Percentiles rank a stretch among this genome's conserved stretches.
phyloP scores from a whole-genome alignment of 192 early-diverging fungal species.

The Haplosporangium gracile region DNA sequence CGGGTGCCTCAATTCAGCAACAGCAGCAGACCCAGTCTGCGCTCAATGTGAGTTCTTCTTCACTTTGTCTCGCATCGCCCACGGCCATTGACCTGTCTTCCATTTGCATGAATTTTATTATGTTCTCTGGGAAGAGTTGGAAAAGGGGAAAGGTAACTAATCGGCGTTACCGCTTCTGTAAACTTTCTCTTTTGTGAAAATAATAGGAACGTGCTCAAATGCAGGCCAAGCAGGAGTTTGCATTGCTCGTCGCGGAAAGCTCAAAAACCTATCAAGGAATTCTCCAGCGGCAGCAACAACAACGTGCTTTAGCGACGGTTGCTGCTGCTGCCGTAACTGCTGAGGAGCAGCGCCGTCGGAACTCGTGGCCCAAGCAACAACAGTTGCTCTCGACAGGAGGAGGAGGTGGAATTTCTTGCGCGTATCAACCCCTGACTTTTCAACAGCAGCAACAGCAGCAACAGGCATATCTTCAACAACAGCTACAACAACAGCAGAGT shows the following conservation, averaged over 20 bases:
- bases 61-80: background rate
- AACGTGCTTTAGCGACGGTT: background rate
- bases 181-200: background rate
- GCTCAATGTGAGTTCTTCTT: background rate
- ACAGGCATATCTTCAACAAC: background rate
- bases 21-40: background rate
- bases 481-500: background rate
- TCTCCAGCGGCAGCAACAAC: slow-evolving; percentile 5
- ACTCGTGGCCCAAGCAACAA: slow-evolving; percentile 28
- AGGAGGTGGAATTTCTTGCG: background rate
- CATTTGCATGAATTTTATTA: background rate
- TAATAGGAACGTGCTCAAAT: slow-evolving; percentile 20
- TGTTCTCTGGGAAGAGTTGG: background rate
- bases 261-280: slow-evolving; percentile 18
- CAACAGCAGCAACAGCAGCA: background rate
- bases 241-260: slow-evolving; percentile 20
- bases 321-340: background rate
- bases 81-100: background rate
- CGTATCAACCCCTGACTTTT: background rate
- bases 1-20: slow-evolving; percentile 8
- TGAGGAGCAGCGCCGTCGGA: slow-evolving; percentile 7
- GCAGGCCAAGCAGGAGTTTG: slow-evolving; percentile 28
- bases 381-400: background rate
- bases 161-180: background rate
- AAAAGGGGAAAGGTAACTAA: background rate